Evolutionary conservation across 805 yeast genomes (phyloP).

Genomic region (Candida takata): DNA sequence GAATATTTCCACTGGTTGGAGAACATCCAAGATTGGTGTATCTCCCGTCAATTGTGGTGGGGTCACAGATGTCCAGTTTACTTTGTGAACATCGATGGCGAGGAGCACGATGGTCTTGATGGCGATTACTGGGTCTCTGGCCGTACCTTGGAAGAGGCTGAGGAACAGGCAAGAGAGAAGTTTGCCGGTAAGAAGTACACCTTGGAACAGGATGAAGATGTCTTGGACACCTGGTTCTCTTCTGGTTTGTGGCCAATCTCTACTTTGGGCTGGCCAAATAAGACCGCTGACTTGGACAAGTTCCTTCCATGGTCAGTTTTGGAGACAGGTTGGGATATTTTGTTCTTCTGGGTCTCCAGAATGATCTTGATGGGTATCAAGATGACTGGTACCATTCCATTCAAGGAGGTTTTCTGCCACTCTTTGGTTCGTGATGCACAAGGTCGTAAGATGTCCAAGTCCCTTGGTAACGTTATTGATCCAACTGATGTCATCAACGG

Average conservation of each 20-base stretch:
- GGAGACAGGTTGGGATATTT: slow-evolving; percentile 99
- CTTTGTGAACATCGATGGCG: slow-evolving; percentile 75
- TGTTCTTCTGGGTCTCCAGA: slow-evolving; percentile 98
- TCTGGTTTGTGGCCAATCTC: slow-evolving; percentile 98
- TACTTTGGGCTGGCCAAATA: slow-evolving; percentile 92
- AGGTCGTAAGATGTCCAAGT: slow-evolving; percentile 98
- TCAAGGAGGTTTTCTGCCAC: slow-evolving; percentile 96
- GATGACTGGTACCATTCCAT: slow-evolving; percentile 86
- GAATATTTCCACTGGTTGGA: slow-evolving; percentile 95
- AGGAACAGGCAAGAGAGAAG: slow-evolving; percentile 65
- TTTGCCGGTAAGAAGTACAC: slow-evolving; percentile 66
- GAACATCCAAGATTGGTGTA: slow-evolving; percentile 98
- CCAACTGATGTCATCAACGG: slow-evolving; percentile 93
- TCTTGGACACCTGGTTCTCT: slow-evolving; percentile 97
- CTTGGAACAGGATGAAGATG: slow-evolving; percentile 58
- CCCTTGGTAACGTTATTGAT: slow-evolving; percentile 93
- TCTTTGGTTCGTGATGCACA: slow-evolving; percentile 98
- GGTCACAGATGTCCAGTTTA: slow-evolving; percentile 98
- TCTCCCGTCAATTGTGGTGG: slow-evolving; percentile 92
- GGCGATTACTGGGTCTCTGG: slow-evolving; percentile 90
- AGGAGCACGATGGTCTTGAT: slow-evolving; percentile 46
- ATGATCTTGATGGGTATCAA: slow-evolving; percentile 91
- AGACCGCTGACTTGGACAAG: slow-evolving; percentile 61
- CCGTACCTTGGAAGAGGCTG: slow-evolving; percentile 75
- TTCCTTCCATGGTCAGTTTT: slow-evolving; percentile 90